These are phyloP conservation scores for Tagetes erecta DNA, from an alignment of 129 eudicot species.

Conservation along the genomic window DNA sequence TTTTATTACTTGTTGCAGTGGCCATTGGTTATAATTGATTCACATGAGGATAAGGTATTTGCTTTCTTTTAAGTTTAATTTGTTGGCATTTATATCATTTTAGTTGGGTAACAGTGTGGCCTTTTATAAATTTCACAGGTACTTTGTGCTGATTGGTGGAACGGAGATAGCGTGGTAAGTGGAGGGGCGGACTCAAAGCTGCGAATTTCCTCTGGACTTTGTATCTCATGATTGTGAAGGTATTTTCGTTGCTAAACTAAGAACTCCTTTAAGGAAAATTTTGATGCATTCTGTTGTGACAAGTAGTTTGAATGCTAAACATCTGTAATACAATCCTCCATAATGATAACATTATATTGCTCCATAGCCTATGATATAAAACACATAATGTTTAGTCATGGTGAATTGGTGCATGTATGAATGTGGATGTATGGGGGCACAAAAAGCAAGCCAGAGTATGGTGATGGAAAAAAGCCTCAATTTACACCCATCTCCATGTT, in stretches of 20 bases:
- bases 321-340: no score
- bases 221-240: conserved; percentile 53
- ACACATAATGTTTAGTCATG: no score
- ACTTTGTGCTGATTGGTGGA: conserved; percentile 96
- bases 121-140: conserved; percentile 47
- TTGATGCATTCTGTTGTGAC: conserved; percentile 15
- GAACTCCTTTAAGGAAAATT: background rate
- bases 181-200: conserved; percentile 94
- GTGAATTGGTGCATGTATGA: no score
- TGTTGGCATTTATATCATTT: background rate
- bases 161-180: conserved; percentile 70
- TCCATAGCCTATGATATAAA: no score
- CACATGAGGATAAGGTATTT: conserved; percentile 88
- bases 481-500: conserved; percentile 8
- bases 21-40: conserved; percentile 80
- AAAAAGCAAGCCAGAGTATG: conserved; percentile 67
- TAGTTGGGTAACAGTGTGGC: background rate
- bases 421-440: conserved; percentile 28
- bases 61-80: background rate
- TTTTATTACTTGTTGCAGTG: conserved; percentile 55
- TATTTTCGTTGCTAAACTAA: conserved; percentile 1
- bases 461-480: conserved; percentile 5
- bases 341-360: no score
- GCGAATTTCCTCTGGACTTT: conserved; percentile 65
- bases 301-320: background rate